Conservation (phyloP, 1,139 yeast genomes). For the Lodderomyces elongisporus region DNA sequence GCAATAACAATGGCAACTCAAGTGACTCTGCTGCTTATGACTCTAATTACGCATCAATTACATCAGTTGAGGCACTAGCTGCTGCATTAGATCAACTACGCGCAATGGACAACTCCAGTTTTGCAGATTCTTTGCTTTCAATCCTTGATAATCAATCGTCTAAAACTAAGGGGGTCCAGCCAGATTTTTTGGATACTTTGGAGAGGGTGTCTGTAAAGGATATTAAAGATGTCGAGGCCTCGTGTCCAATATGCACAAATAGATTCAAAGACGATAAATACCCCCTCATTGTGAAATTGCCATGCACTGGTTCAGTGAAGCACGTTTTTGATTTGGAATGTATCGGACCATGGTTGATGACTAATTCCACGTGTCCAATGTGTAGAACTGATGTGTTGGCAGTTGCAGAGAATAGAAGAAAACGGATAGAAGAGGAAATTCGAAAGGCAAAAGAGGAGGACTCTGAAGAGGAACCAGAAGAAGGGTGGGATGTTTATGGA, state of each 20-base stretch:
- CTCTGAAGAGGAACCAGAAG: slow-evolving; percentile 62
- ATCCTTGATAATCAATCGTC: slow-evolving; percentile 16
- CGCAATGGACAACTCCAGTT: slow-evolving; percentile 29
- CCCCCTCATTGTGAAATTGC: slow-evolving; percentile 76
- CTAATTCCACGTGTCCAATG: slow-evolving; percentile 80
- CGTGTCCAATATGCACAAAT: slow-evolving; percentile 81
- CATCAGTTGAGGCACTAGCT: slow-evolving; percentile 11
- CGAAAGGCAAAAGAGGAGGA: slow-evolving; percentile 48
- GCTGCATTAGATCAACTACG: slow-evolving; percentile 29
- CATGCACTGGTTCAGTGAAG: slow-evolving; percentile 51
- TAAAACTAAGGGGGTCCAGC: slow-evolving; percentile 52
- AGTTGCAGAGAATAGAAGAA: slow-evolving; percentile 36
- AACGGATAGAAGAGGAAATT: slow-evolving; percentile 36
- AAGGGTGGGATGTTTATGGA: slow-evolving; percentile 70
- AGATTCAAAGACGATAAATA: slow-evolving; percentile 66
- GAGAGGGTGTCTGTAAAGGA: slow-evolving; percentile 58
- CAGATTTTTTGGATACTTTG: slow-evolving; percentile 65
- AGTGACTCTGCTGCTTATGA: neutral
- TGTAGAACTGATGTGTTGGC: slow-evolving; percentile 70
- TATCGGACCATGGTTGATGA: slow-evolving; percentile 80
- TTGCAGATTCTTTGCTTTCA: slow-evolving; percentile 17
- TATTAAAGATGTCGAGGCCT: slow-evolving; percentile 48
- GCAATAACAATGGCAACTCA: neutral
- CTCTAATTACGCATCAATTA: slow-evolving; percentile 6
- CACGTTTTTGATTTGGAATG: slow-evolving; percentile 89